Base-by-base conservation (phyloP, 345 rosid genomes). In the Turritis glabra region DNA sequence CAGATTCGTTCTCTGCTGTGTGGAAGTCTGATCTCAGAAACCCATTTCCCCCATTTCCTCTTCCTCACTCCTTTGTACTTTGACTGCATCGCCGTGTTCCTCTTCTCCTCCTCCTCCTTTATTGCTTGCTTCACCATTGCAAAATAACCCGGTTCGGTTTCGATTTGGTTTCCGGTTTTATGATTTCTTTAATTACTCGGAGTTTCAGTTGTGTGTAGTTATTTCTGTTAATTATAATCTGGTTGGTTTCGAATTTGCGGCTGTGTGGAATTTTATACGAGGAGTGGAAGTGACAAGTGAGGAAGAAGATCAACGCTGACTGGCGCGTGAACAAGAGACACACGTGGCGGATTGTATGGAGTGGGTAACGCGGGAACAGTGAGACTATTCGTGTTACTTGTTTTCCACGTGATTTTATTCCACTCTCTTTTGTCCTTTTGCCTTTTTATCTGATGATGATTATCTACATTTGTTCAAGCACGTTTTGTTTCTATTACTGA, bases 11-110 rank as follows among this genome's bases (percentile, higher is more conserved):
- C 92, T 12, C 98, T 81, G 82, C 96, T 81, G 46, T 90, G 83
- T 0, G 97, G 93, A 0, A 93, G 87, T 73, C 98, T 76, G 53
- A 93, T 88, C 74, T 93, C 98, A 0, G 97, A 89, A 30, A 93
- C 97, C 93, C 93, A 93, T 55, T 85, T 93, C 0, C 98, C 97
- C 98, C 98, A 89, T 68, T 90, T 90, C 62, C 98, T 71, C 90
- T 89, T 91, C 55, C 98, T 46, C 15, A 93, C 97, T 3, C 98
- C 98, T 79, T 67, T 93, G 82, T 89, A 93, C 69, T 84, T 86
- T 0, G 85, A 80, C 17, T 74, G 48, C 68, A 67, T 11, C 35
- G 80, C 58, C 27, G n/a, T 5, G 3, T 41, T 68, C 22, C 55
- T 32, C 26, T 29, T 38, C 68, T 75, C 25, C 15, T 50, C 69